Evolutionary conservation across 2,329 filamentous ascomycete genomes (phyloP).

Genomic region (Dothistroma septosporum): DNA sequence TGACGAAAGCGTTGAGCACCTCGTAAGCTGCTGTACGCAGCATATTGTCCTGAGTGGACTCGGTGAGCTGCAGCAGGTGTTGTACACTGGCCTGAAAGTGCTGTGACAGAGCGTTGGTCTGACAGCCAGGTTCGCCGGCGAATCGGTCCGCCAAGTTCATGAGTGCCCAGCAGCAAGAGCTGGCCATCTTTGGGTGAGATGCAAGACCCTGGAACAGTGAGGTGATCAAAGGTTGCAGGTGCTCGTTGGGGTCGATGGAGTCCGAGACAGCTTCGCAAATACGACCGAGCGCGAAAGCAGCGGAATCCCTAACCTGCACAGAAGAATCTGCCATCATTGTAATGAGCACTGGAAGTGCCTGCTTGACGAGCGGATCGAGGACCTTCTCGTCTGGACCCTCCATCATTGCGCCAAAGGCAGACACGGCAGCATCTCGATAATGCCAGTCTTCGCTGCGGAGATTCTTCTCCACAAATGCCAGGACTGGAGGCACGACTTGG

Average conservation of each 20-base stretch:
- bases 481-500: slow-evolving; percentile 78
- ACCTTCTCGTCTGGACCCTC: slow-evolving; percentile 93
- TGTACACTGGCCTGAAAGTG: slow-evolving; percentile 92
- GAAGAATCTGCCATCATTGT: slow-evolving; percentile 86
- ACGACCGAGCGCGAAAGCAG: slow-evolving; percentile 90
- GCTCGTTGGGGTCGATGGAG: slow-evolving; percentile 77
- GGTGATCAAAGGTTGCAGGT: slow-evolving; percentile 79
- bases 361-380: slow-evolving; percentile 89
- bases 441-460: slow-evolving; percentile 92
- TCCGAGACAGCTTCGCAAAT: slow-evolving; percentile 92
- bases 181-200: slow-evolving; percentile 92
- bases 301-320: slow-evolving; percentile 90
- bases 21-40: slow-evolving; percentile 95
- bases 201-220: slow-evolving; percentile 86
- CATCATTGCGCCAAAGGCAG: slow-evolving; percentile 97
- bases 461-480: slow-evolving; percentile 87
- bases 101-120: slow-evolving; percentile 76
- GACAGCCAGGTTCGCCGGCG: slow-evolving; percentile 74
- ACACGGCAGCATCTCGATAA: slow-evolving; percentile 88
- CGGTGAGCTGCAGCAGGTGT: slow-evolving; percentile 79
- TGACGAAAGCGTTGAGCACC: slow-evolving; percentile 90
- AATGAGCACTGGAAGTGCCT: slow-evolving; percentile 87
- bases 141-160: slow-evolving; percentile 98
- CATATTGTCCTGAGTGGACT: slow-evolving; percentile 79
- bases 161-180: slow-evolving; percentile 97